Base-by-base conservation (phyloP, 768 basidiomycete genomes). In the Mycena latifolia region DNA sequence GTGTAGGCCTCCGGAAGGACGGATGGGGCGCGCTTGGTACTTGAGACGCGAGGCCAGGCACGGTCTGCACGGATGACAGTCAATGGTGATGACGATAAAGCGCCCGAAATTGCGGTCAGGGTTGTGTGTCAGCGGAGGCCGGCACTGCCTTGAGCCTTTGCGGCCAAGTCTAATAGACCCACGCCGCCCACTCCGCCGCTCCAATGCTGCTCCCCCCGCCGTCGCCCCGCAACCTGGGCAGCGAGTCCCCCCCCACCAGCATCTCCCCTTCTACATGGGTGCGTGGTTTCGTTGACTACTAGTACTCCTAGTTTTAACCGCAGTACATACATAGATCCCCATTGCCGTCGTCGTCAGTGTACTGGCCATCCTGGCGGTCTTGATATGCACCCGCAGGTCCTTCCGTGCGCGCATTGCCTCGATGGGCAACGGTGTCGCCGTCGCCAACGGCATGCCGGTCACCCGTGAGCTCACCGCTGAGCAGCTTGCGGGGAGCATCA, bases 381-480 rank as follows among this genome's bases (percentile, higher is more conserved):
- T 72, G 46, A 56, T 65, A 39, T 76, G 74, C 65, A 63, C 65
- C 45, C 74, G 69, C 48, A 72, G 55, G 65, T 51, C 51, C 64
- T 67, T 53, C 54, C 72, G 64, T 66, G 63, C 33, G 4, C 71
- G 61, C 46, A 51, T 56, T 17, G 58, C 33, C 7, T 39, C 41
- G 20, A 55, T 66, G 65, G 64, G 65, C n/a, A 65, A 41, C 14
- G 68, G 63, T 27, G 66, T 61, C 18, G 59, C 61, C n/a, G 61
- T 63, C 43, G 69, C 66, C 24, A 25, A 45, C 9, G 62, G 63
- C 25, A 55, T 55, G 52, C 47, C 68, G 6, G 50, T 45, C 15
- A 56, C 67, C 2, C 75, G 77, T n/a, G 82, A 85, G 69, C 71
- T 88, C 24, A 89, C 88, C 0, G 88, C 89, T 1, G 86, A 85